Evolutionary conservation across 306 rosid species (phyloP), one percentile per base, ranked within the genome.

Genomic region (Quercus aquifolioides): DNA sequence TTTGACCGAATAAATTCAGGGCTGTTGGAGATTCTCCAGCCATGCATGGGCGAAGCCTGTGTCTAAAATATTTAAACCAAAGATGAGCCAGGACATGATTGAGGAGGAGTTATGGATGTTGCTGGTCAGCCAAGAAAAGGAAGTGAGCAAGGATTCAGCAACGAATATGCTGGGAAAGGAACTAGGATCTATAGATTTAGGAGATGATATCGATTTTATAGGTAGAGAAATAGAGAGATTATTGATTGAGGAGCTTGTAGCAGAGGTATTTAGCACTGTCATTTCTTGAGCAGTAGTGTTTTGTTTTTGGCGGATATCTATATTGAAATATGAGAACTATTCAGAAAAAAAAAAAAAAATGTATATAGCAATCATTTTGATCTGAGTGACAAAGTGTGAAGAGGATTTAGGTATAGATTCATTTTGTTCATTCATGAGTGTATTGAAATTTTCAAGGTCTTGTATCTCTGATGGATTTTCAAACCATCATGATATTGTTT

Each of bases 81-180:
- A 75, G 73, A 70, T 75, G 5, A 69, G 76, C 18, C 86, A 86
- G 33, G 85, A 87, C 69, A 82, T 82, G 86, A 83, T 90, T 21
- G 92, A 89, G 87, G 96, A 93, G 60, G 90, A 89, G 83, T 81
- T 96, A 35, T 96, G 97, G 99, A 74, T 69, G 55, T 70, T 86
- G 79, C 90, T 96, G 49, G 89, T 82, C 78, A 69, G 78, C 15
- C 86, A 89, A 33, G 93, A 89, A 75, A 88, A 87, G 82, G 91
- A 90, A 79, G 73, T 77, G 20, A 52, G 81, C 55, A 89, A 79
- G 73, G 87, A 80, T 20, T 76, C 84, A 7, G 76, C 17, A 15
- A 85, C 80, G 55, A 73, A 81, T 56, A 79, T 82, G 84, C 80
- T 89, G 15, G 86, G 80, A 63, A 87, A 89, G 54, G 94, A 86